Conservation (phyloP, 495 filamentous ascomycete genomes). For the Penicillium verhagenii region DNA sequence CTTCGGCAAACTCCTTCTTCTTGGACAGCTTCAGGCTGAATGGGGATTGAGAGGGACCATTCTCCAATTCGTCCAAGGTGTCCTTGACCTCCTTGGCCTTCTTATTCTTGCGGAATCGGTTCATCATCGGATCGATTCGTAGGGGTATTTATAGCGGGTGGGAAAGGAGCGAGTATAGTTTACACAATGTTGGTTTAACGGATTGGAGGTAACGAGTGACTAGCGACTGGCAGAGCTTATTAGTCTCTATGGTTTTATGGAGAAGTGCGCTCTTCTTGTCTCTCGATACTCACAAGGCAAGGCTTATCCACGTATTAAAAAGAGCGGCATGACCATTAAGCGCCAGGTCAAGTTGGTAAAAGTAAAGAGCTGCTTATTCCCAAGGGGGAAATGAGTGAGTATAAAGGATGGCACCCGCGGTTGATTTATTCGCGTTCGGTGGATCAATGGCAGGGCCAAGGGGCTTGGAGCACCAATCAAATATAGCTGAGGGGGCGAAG, state of each 20-base stretch:
- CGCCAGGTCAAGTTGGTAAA: slow-evolving; percentile 5
- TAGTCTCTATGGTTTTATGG: neutral
- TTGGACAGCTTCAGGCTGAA: slow-evolving; percentile 49
- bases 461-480: slow-evolving; percentile 20
- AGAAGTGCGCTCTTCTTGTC: neutral
- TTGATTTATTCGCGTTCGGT: slow-evolving; percentile 11
- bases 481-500: neutral
- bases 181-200: neutral
- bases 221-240: slow-evolving; percentile 7
- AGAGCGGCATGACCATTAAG: slow-evolving; percentile 26
- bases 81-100: slow-evolving; percentile 50
- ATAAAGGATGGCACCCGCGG: slow-evolving; percentile 10
- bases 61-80: slow-evolving; percentile 16
- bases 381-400: slow-evolving; percentile 1
- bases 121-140: slow-evolving; percentile 50
- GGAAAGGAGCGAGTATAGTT: slow-evolving; percentile 9
- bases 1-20: slow-evolving; percentile 52
- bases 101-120: slow-evolving; percentile 71
- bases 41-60: slow-evolving; percentile 12
- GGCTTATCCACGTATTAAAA: slow-evolving; percentile 17
- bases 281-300: slow-evolving; percentile 17
- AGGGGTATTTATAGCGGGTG: neutral
- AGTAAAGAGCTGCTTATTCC: slow-evolving; percentile 10
- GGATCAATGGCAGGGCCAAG: slow-evolving; percentile 9
- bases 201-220: slow-evolving; percentile 6